Evolutionary conservation across 129 eudicot species (phyloP), one percentile per base, ranked within the genome.

Genomic region (Apium graveolens): DNA sequence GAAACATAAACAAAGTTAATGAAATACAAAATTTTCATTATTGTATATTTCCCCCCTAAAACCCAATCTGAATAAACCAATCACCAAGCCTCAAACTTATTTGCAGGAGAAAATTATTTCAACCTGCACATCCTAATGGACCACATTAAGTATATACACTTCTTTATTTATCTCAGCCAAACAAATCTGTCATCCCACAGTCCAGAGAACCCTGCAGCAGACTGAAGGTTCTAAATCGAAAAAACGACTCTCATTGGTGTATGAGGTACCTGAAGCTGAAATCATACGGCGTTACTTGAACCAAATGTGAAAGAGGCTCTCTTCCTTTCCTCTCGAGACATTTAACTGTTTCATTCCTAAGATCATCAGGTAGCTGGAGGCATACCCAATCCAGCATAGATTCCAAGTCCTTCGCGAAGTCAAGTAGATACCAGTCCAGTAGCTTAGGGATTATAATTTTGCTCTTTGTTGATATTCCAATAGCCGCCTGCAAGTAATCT

Each of bases 351-450:
- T 86, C 90, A 11, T 90, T 84, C 78, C 98, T 80, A 27, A 88
- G 74, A 14, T 90, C 89, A 84, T 87, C 82, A 0, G 97, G 97
- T 62, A 95, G 85, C 80, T 95, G 94, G 32, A 95, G 86, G 81
- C 96, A 95, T 44, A 95, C 84, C 98, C 96, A 95, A 83, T 95
- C 96, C 46, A 92, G 78, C 82, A 95, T 81, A 17, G 90, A 87
- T 62, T 95, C 91, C 82, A 95, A 76, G 79, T 90, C 96, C 83
- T 95, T 92, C 10, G 91, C 97, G 83, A 95, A 95, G 53, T 91
- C 98, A 18, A 90, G 89, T 16, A 90, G 80, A 78, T 92, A 88
- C 97, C 97, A 90, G 83, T 95, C 98, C 60, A 95, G 78, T 77
- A 95, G 81, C 83, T 91, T 90, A 0, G 98, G 97, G 32, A 95